Conservation (phyloP, 1,284 basidiomycete species). For the Hortiboletus rubellus region DNA sequence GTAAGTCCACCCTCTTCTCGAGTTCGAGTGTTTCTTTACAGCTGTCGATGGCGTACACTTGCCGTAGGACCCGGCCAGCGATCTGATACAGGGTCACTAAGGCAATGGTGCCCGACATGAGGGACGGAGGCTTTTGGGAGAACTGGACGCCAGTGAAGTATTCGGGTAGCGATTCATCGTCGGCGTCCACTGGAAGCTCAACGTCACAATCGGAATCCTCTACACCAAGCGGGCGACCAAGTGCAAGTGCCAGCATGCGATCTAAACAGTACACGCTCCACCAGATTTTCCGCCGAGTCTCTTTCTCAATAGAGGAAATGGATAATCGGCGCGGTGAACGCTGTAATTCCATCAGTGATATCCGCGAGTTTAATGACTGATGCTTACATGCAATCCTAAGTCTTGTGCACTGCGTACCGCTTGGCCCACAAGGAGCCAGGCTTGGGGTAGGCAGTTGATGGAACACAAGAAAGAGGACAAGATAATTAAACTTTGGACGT, state of each 20-base stretch:
- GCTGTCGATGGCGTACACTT: slow-evolving; percentile 77
- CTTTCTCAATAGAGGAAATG: slow-evolving; percentile 76
- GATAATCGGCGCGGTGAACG: slow-evolving; percentile 76
- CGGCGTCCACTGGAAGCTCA: slow-evolving; percentile 76
- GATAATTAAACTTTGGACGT: slow-evolving; percentile 86
- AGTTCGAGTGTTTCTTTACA: slow-evolving; percentile 73
- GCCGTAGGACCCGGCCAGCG: slow-evolving; percentile 75
- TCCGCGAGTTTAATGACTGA: background rate
- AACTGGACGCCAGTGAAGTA: slow-evolving; percentile 66
- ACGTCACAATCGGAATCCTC: slow-evolving; percentile 82
- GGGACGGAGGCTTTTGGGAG: slow-evolving; percentile 55
- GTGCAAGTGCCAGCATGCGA: slow-evolving; percentile 84
- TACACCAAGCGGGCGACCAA: slow-evolving; percentile 78
- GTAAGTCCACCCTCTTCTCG: slow-evolving; percentile 70
- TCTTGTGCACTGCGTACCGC: slow-evolving; percentile 86
- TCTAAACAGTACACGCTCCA: slow-evolving; percentile 89
- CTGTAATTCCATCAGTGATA: slow-evolving; percentile 42
- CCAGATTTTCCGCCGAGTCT: slow-evolving; percentile 86
- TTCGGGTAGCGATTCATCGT: slow-evolving; percentile 72
- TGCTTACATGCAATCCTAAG: slow-evolving; percentile 81
- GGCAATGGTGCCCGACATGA: slow-evolving; percentile 80
- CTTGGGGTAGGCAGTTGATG: slow-evolving; percentile 87
- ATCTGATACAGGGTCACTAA: slow-evolving; percentile 80
- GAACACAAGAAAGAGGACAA: slow-evolving; percentile 88
- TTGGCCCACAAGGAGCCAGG: slow-evolving; percentile 87